Evolutionary conservation across 768 basidiomycete species (phyloP), one percentile per base, ranked within the genome.

Genomic region (Crucibulum laeve): DNA sequence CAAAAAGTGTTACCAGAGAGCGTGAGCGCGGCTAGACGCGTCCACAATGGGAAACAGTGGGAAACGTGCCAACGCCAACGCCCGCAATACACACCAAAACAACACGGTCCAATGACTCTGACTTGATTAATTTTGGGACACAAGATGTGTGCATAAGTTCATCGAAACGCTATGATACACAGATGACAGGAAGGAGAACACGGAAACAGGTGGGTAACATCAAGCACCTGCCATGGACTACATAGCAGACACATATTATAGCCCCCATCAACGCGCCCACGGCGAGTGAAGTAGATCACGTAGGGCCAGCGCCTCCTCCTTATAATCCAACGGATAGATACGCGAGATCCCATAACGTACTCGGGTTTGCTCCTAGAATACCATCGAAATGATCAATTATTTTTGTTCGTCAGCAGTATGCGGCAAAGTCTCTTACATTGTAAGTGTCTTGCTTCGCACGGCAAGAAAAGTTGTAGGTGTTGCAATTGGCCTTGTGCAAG

Each of bases 391-490:
- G 11, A 32, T 15, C 11, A 10, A 38, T 10, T 38, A 38, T 38
- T 38, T 38, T 38, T 32, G 15, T 32, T 11, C 11, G 28, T 11
- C 15, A 15, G n/a, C 8, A 30, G 8, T 8, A 30, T 30, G 28
- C n/a, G 8, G 28, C n/a, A 8, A 40, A 13, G 14, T 2, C 25
- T 63, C 84, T 58, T 57, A 91, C 91, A 51, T 90, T 86, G 56
- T 75, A 98, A 0, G 80, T 82, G 49, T 97, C 92, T 55, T 84
- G 82, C 62, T 87, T 90, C 3, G 92, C 95, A 33, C 85, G 80
- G 59, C 91, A 90, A 30, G 76, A 73, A 62, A 98, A 90, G 55
- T 89, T 91, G 65, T 74, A 95, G 0, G 77, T 76, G 52, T 75
- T 74, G 47, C 87, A 87, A 8, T 73, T 73, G 2, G 87, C 81